Evolutionary conservation across 306 rosid genomes (phyloP).

Genomic region (Citrullus colocynthis): DNA sequence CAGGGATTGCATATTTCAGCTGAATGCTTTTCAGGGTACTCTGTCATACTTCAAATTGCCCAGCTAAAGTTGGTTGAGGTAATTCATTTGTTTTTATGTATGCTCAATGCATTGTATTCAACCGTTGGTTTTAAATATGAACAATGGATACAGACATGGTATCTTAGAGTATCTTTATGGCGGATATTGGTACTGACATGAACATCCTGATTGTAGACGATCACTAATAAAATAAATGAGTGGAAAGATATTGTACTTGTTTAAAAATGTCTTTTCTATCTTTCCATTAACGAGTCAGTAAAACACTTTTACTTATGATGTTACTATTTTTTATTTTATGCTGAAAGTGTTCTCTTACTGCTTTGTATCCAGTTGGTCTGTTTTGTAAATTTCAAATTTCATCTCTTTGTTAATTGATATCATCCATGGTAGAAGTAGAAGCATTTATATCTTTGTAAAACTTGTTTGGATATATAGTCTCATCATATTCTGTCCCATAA

Average conservation of each 20-base stretch:
- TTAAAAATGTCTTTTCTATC: background rate
- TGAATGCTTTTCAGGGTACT: background rate
- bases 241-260: background rate
- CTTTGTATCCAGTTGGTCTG: background rate
- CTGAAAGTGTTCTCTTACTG: no score
- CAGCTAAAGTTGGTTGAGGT: conserved; percentile 2
- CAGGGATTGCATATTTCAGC: background rate
- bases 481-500: background rate
- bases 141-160: background rate
- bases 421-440: background rate
- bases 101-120: background rate
- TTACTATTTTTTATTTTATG: no score
- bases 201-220: background rate
- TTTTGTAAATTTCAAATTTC: background rate
- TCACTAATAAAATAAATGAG: background rate
- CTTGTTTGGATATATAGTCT: background rate
- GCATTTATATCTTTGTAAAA: background rate
- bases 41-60: background rate
- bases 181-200: background rate
- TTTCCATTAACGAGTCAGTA: background rate
- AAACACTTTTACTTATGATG: background rate
- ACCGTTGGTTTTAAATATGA: background rate
- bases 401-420: background rate
- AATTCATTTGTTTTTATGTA: background rate
- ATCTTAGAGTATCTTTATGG: background rate